phyloP scores from a whole-genome alignment of 2,329 filamentous ascomycete genomes.

The Colletotrichum siamense region DNA sequence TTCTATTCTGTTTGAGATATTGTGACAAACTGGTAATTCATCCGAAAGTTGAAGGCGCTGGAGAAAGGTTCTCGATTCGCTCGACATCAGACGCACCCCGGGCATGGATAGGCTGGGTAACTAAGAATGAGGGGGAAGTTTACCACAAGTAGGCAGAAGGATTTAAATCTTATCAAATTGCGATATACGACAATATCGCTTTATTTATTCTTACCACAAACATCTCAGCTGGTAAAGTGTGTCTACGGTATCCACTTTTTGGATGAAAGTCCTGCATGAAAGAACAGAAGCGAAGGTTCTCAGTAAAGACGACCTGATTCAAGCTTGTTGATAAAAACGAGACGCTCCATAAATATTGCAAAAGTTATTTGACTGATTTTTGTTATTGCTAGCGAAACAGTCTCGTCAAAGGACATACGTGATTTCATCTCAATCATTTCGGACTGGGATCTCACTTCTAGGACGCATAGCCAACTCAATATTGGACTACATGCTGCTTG shows the following conservation, averaged over 20 bases:
- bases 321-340: no score
- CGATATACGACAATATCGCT: accelerated
- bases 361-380: no score
- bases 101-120: not conserved
- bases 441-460: accelerated
- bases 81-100: not conserved
- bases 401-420: not conserved
- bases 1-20: no score
- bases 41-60: not conserved
- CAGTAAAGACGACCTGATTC: no score
- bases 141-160: not conserved
- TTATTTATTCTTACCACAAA: not conserved
- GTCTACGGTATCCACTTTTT: no score
- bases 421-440: not conserved
- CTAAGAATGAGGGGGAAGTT: not conserved
- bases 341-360: no score
- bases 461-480: accelerated
- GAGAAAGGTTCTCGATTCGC: not conserved
- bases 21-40: not conserved
- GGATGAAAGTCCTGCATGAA: no score
- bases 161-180: not conserved
- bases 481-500: no score
- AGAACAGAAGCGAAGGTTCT: no score
- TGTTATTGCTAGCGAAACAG: accelerated
- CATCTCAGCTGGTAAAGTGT: no score